Percentiles rank a stretch among this genome's conserved stretches.
Evolutionary conservation across 2,329 filamentous ascomycete genomes (phyloP).

Genomic region (Trichoderma endophyticum): DNA sequence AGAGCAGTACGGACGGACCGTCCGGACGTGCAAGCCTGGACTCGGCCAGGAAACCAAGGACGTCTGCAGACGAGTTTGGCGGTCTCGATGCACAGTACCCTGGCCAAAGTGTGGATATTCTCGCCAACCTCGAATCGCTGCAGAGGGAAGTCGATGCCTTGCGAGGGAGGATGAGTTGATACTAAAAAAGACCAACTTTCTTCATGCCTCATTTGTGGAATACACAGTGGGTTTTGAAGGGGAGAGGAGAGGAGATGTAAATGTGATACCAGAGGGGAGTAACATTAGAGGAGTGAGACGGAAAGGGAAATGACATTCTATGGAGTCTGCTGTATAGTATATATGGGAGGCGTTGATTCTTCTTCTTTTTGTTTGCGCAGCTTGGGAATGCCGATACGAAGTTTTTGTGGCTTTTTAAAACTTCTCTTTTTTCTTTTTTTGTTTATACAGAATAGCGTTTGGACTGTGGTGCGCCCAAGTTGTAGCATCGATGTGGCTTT

Average conservation of each 20-base stretch:
- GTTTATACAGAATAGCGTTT: neutral
- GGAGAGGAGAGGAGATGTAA: neutral
- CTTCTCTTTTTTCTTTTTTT: neutral
- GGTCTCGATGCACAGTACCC: constrained; percentile 20
- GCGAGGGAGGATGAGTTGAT: constrained; percentile 26
- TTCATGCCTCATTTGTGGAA: neutral
- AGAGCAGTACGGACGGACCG: constrained; percentile 39
- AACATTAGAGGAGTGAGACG: neutral
- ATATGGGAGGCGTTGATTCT: constrained; percentile 15
- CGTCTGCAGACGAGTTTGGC: neutral
- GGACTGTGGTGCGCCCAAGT: neutral
- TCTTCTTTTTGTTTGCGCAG: neutral
- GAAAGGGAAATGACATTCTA: neutral
- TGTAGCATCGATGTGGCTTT: neutral
- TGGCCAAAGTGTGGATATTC: constrained; percentile 53
- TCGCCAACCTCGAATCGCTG: constrained; percentile 68
- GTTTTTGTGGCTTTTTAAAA: neutral
- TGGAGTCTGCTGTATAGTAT: constrained; percentile 10
- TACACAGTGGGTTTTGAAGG: neutral
- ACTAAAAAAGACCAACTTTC: neutral
- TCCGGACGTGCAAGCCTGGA: constrained; percentile 35
- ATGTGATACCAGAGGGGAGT: neutral
- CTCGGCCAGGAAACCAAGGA: constrained; percentile 20
- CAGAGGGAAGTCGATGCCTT: constrained; percentile 74
- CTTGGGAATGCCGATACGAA: neutral